Conservation (phyloP, 1,284 basidiomycete species). For the Thecaphora thlaspeos region DNA sequence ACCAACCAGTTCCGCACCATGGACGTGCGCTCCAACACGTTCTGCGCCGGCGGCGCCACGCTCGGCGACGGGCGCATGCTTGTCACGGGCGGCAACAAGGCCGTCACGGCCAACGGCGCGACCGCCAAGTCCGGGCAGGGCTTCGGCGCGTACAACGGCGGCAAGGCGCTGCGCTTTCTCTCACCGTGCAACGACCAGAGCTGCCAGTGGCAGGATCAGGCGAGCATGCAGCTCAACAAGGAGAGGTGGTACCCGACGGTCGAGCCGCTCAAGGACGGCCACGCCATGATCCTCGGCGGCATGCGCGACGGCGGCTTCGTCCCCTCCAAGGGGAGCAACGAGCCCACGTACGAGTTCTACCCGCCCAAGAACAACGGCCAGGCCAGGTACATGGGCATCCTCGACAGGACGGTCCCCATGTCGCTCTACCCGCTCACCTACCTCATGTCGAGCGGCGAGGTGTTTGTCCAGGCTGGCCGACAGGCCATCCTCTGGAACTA, state of each 20-base stretch:
- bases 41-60: conserved; percentile 48
- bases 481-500: conserved; percentile 45
- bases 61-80: conserved; percentile 44
- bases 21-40: conserved; percentile 44
- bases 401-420: conserved; percentile 38
- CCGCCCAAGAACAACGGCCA: conserved; percentile 31
- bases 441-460: conserved; percentile 45
- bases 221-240: conserved; percentile 32
- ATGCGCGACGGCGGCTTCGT: conserved; percentile 50
- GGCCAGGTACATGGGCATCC: conserved; percentile 18
- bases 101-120: conserved; percentile 32
- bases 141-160: conserved; percentile 45
- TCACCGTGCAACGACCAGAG: conserved; percentile 30
- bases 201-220: conserved; percentile 38
- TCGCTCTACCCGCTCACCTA: conserved; percentile 49
- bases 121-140: conserved; percentile 21
- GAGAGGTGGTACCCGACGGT: conserved; percentile 52
- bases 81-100: conserved; percentile 49
- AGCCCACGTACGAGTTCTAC: conserved; percentile 51
- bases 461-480: conserved; percentile 40
- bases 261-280: conserved; percentile 42
- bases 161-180: conserved; percentile 39
- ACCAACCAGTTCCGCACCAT: conserved; percentile 30
- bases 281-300: conserved; percentile 43
- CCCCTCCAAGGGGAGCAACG: conserved; percentile 32